Evolutionary conservation across 2,329 filamentous ascomycete genomes (phyloP).

Genomic region (Aspergillus fructus): DNA sequence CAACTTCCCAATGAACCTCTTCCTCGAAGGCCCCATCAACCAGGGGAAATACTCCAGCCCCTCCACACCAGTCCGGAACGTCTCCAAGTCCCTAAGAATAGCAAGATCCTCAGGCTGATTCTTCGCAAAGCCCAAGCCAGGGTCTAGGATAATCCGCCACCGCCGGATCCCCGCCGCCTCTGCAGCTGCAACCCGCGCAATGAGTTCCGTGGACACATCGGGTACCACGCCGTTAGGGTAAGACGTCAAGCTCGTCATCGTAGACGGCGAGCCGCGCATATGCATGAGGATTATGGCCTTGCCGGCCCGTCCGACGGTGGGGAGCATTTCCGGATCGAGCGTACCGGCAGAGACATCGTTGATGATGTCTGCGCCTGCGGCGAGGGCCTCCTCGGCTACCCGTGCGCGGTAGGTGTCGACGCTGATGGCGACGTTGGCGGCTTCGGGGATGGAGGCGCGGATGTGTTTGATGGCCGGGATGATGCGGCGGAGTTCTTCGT

Average conservation of each 20-base stretch:
- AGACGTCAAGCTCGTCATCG: conserved; percentile 68
- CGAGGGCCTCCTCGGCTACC: conserved; percentile 74
- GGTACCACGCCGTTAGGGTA: conserved; percentile 70
- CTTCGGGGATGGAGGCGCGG: conserved; percentile 61
- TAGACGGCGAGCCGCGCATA: conserved; percentile 83
- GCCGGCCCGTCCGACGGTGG: conserved; percentile 72
- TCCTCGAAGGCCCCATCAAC: conserved; percentile 85
- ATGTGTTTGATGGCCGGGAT: conserved; percentile 76
- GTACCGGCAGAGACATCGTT: conserved; percentile 89
- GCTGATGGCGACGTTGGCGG: conserved; percentile 68
- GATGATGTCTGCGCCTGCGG: conserved; percentile 83
- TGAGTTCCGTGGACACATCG: conserved; percentile 67
- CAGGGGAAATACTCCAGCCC: conserved; percentile 68
- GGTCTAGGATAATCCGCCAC: conserved; percentile 94
- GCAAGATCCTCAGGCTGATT: conserved; percentile 76
- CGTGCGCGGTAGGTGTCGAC: conserved; percentile 88
- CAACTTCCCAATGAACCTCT: conserved; percentile 80
- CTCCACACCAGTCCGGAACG: conserved; percentile 50
- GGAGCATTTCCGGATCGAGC: conserved; percentile 78
- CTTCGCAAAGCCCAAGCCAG: conserved; percentile 93
- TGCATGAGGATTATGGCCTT: conserved; percentile 87
- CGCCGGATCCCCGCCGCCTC: conserved; percentile 77
- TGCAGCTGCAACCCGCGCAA: conserved; percentile 70
- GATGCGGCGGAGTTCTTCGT: conserved; percentile 75
- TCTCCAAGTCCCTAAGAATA: conserved; percentile 66